A percentile compares a stretch with the other conserved stretches of the same genome.
These are phyloP conservation scores for Oryza meyeriana DNA, from an alignment of 176 grass and related monocot genomes.

Conservation along the genomic window DNA sequence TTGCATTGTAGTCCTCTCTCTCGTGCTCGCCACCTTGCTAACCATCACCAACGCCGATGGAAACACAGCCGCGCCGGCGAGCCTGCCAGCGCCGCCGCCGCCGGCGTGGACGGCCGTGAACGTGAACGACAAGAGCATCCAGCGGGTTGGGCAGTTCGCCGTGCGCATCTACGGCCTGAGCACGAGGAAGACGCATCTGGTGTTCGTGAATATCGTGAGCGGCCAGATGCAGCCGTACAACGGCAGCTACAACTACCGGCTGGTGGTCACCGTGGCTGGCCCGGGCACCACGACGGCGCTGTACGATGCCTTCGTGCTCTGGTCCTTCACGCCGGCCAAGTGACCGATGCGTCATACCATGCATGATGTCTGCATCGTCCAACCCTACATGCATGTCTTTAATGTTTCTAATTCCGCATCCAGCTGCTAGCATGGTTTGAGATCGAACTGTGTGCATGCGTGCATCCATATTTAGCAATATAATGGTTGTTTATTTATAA, in stretches of 20 bases:
- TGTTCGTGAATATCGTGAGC: conserved; percentile 17
- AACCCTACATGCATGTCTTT: too few relatives aligned
- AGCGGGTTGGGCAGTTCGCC: conserved; percentile 33
- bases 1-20: background rate
- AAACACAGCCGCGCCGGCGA: background rate
- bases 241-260: conserved; percentile 28
- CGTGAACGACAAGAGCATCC: conserved; percentile 9
- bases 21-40: background rate
- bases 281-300: background rate
- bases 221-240: conserved; percentile 14
- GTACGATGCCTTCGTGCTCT: conserved; percentile 22
- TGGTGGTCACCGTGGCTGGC: conserved; percentile 16
- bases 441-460: too few relatives aligned
- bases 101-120: conserved; percentile 29
- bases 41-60: background rate
- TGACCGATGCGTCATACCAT: too few relatives aligned
- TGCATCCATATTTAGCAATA: too few relatives aligned
- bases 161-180: conserved; percentile 10
- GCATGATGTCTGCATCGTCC: too few relatives aligned
- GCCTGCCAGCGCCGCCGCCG: background rate
- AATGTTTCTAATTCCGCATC: too few relatives aligned
- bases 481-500: too few relatives aligned
- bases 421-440: too few relatives aligned
- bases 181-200: background rate
- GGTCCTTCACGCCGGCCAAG: conserved; percentile 16